Conservation (phyloP, 805 yeast genomes). For the Huiozyma sinensis region DNA sequence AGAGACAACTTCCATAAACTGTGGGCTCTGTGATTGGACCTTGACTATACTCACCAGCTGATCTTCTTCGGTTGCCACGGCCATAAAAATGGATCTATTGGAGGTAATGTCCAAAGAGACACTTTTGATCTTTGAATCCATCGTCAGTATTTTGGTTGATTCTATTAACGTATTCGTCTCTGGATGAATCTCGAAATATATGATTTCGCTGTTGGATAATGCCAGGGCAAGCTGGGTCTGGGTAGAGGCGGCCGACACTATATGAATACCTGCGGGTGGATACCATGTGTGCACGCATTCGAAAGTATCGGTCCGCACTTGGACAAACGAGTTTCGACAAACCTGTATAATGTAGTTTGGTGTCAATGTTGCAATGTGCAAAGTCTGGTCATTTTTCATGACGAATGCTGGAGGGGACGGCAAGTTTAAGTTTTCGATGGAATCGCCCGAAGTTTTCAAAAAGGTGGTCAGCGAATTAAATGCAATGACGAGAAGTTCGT, state of each 20-base stretch:
- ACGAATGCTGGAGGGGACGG: conserved; percentile 68
- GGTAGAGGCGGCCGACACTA: conserved; percentile 52
- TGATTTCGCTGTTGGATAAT: conserved; percentile 60
- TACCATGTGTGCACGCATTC: conserved; percentile 53
- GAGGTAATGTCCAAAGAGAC: conserved; percentile 37
- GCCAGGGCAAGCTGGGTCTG: conserved; percentile 59
- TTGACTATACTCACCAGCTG: conserved; percentile 60
- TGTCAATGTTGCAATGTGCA: conserved; percentile 64
- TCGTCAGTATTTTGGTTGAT: conserved; percentile 49
- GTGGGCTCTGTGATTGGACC: conserved; percentile 34
- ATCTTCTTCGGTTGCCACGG: conserved; percentile 59
- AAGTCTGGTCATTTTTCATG: conserved; percentile 44
- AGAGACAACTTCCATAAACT: conserved; percentile 49
- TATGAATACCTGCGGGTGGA: conserved; percentile 67
- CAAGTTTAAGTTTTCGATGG: conserved; percentile 54
- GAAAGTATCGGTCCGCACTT: conserved; percentile 31
- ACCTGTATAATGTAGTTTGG: conserved; percentile 55
- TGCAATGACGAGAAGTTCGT: conserved; percentile 17
- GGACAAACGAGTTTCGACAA: conserved; percentile 58
- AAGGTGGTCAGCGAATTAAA: conserved; percentile 17
- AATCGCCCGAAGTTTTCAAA: conserved; percentile 29
- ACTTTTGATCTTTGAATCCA: conserved; percentile 39
- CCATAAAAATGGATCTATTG: conserved; percentile 42
- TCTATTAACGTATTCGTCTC: conserved; percentile 39
- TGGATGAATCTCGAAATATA: conserved; percentile 67